Percentiles rank a stretch among this genome's conserved stretches.
These are phyloP conservation scores for Peronospora farinosa DNA, from an alignment of 352 stramenopile genomes.

Conservation along the genomic window DNA sequence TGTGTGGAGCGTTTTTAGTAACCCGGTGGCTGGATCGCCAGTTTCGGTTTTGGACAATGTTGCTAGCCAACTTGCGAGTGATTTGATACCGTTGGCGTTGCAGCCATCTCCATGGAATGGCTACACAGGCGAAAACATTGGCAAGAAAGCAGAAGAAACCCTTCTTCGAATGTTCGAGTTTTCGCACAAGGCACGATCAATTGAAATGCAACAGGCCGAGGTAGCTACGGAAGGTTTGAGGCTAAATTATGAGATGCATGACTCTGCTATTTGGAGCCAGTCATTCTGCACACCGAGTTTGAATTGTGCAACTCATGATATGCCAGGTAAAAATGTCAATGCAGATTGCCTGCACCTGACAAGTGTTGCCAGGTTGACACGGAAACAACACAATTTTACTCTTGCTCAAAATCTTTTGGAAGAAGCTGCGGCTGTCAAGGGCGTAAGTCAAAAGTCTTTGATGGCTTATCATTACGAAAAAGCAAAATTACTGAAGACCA, in stretches of 20 bases:
- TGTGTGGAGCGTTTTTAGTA: conserved; percentile 26
- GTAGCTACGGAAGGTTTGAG: not conserved
- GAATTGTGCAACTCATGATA: not conserved
- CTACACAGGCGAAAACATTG: conserved; percentile 32
- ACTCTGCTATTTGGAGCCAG: conserved; percentile 37
- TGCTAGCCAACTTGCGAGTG: conserved; percentile 11
- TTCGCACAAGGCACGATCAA: not conserved
- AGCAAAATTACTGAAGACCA: conserved; percentile 31
- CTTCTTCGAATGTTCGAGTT: conserved; percentile 21
- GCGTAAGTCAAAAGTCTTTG: not conserved
- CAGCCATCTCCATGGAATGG: conserved; percentile 29
- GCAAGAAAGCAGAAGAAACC: conserved; percentile 31
- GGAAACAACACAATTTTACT: conserved; percentile 49
- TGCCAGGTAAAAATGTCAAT: conserved; percentile 2
- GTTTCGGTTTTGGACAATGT: conserved; percentile 1
- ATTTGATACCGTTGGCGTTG: conserved; percentile 27
- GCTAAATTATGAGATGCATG: conserved; percentile 27
- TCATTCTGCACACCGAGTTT: conserved; percentile 13
- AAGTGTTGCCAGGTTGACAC: conserved; percentile 37
- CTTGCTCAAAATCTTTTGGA: conserved; percentile 32
- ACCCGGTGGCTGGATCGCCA: conserved; percentile 1
- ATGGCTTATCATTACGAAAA: conserved; percentile 33
- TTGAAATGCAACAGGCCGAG: not conserved
- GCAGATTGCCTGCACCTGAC: conserved; percentile 24
- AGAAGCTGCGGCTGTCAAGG: conserved; percentile 16